phyloP scores from a whole-genome alignment of 2,329 filamentous ascomycete species.

The Fusarium abutilonis region DNA sequence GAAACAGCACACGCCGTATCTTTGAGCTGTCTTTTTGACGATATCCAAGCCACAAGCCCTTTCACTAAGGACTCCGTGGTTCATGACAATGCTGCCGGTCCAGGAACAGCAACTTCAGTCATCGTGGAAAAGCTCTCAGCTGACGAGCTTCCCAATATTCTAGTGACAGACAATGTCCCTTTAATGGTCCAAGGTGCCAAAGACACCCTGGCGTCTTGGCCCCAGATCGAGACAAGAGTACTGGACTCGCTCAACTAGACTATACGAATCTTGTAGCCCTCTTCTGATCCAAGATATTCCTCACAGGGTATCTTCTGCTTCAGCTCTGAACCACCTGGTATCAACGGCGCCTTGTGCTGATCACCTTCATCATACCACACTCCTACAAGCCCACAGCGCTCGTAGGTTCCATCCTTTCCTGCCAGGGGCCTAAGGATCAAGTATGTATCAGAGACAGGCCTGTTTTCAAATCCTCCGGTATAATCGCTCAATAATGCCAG shows the following conservation, averaged over 20 bases:
- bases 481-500: too few relatives aligned
- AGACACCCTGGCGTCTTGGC: conserved; percentile 18
- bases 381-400: too few relatives aligned
- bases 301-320: too few relatives aligned
- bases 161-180: conserved; percentile 37
- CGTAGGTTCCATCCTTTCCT: too few relatives aligned
- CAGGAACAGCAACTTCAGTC: conserved; percentile 46
- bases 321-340: too few relatives aligned
- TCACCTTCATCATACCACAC: too few relatives aligned
- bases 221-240: conserved; percentile 13
- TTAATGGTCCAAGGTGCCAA: conserved; percentile 31
- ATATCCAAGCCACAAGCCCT: conserved; percentile 28
- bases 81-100: conserved; percentile 50
- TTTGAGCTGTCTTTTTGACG: conserved; percentile 32
- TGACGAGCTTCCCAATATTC: conserved; percentile 6
- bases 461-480: too few relatives aligned
- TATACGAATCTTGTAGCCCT: too few relatives aligned
- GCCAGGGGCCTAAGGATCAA: too few relatives aligned
- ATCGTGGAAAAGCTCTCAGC: conserved; percentile 28
- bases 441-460: too few relatives aligned
- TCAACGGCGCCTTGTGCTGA: too few relatives aligned
- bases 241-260: conserved; percentile 35
- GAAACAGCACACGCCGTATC: conserved; percentile 43
- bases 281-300: too few relatives aligned
- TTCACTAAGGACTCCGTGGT: conserved; percentile 42